Base-by-base conservation (phyloP, 2,329 filamentous ascomycete genomes). In the Zymoseptoria crescenta region DNA sequence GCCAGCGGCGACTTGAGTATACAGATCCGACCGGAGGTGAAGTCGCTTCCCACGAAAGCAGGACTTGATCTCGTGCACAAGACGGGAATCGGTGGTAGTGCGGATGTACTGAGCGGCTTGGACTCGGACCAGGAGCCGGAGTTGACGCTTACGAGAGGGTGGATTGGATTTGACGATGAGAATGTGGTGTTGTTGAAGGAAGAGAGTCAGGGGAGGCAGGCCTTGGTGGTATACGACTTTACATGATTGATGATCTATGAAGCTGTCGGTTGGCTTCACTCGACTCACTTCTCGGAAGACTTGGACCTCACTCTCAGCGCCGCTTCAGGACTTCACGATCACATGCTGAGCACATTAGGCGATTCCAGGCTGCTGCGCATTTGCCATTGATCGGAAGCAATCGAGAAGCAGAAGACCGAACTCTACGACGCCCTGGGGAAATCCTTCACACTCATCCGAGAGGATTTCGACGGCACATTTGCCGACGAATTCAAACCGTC, bases 131-230 rank as follows among this genome's bases (percentile, higher is more conserved):
- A 69, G 49, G 53, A 52, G 24, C 51, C 63, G 8, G 70, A 71
- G 52, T 64, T 76, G 13, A 73, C 75, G 4, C 71, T 79, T 4
- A 80, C 76, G 48, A 74, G 79, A 61, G 80, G 81, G 55, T 93
- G 88, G 83, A 85, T 96, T 8, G 90, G 89, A 0, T 96, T 96
- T 68, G 91, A 96, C 68, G 90, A 96, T 50, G 89, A 96, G 73
- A 91, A 91, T 76, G 88, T 96, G n/a, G 86, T 96, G 62, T 84
- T 96, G 49, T 78, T 96, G 55, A 87, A 89, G 64, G 88, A 93
- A 74, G 82, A 83, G 63, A 77, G 76, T 27, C 77, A 82, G 27
- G 88, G 88, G 1, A 81, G 81, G 48, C 88, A 93, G 70, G 85
- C 87, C 61, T 74, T 96, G 62, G 82, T 92, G 69, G 85, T 94